These are phyloP conservation scores for Scedosporium dehoogii DNA, from an alignment of 2,329 filamentous ascomycete genomes.

Conservation along the genomic window DNA sequence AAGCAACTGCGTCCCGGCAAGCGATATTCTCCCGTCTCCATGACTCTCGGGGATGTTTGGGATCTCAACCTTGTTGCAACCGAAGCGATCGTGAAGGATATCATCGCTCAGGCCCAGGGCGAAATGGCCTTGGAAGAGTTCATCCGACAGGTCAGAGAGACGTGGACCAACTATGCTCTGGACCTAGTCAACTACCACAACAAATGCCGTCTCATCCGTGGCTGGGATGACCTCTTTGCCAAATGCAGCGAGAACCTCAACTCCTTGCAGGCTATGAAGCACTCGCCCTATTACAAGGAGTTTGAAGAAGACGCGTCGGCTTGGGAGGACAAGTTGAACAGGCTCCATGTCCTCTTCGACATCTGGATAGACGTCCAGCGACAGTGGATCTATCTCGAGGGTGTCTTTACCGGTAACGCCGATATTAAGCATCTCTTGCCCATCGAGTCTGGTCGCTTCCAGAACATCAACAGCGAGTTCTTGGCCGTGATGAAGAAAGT, in stretches of 20 bases:
- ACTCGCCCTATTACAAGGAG: conserved; percentile 98
- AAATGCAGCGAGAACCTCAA: conserved; percentile 98
- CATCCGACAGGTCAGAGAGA: conserved; percentile 89
- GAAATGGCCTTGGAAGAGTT: conserved; percentile 99
- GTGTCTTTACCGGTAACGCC: conserved; percentile 95
- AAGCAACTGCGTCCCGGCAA: conserved; percentile 89
- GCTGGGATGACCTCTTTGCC: conserved; percentile 96
- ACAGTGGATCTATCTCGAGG: conserved; percentile 98
- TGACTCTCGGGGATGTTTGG: conserved; percentile 98
- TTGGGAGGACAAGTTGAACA: conserved; percentile 97
- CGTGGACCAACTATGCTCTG: conserved; percentile 89
- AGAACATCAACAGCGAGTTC: conserved; percentile 99
- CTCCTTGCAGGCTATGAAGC: conserved; percentile 95
- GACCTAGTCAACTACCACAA: conserved; percentile 97
- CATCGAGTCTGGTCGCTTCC: conserved; percentile 91
- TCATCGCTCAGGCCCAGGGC: conserved; percentile 90
- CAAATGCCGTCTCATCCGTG: conserved; percentile 92
- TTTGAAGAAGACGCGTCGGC: conserved; percentile 95
- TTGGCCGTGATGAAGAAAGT: conserved; percentile 99
- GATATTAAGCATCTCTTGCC: conserved; percentile 98
- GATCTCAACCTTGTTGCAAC: conserved; percentile 84
- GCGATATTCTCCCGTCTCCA: conserved; percentile 84
- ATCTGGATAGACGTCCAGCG: conserved; percentile 99
- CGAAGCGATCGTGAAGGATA: conserved; percentile 80
- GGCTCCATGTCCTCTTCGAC: conserved; percentile 94